Percentiles rank a stretch among this genome's conserved stretches.
Evolutionary conservation across 139 green algal species (phyloP).

Genomic region (Chlorella sorokiniana): DNA sequence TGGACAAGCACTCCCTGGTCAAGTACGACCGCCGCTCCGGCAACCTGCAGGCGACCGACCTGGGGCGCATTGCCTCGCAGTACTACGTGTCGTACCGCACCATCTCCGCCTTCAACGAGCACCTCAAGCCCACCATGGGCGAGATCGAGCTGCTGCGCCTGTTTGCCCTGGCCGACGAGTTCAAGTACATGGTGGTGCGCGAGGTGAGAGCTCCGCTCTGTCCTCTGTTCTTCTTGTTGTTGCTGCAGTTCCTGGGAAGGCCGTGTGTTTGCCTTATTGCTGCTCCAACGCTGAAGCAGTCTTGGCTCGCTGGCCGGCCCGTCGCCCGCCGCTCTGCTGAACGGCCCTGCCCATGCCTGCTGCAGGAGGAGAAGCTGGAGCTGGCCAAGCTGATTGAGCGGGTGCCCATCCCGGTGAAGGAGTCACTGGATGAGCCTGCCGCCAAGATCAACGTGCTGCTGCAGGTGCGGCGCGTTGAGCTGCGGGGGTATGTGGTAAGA

Average conservation of each 20-base stretch:
- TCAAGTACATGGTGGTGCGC: conserved; percentile 87
- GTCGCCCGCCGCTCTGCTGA: too few species aligned
- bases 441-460: conserved; percentile 98
- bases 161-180: conserved; percentile 91
- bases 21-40: conserved; percentile 93
- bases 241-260: background rate
- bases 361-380: conserved; percentile 96
- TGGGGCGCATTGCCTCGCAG: conserved; percentile 88
- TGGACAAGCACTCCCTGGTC: conserved; percentile 92
- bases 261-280: background rate
- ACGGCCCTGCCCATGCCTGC: too few species aligned
- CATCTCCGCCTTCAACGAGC: conserved; percentile 94
- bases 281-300: too few species aligned
- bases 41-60: conserved; percentile 70
- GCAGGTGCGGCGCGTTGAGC: too few species aligned
- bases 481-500: too few species aligned
- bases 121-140: conserved; percentile 96
- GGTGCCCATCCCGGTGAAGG: conserved; percentile 98
- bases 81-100: conserved; percentile 98
- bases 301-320: too few species aligned
- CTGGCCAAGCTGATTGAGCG: conserved; percentile 97
- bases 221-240: too few species aligned
- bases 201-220: too few species aligned
- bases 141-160: conserved; percentile 98
- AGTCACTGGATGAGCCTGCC: conserved; percentile 93